phyloP scores from a whole-genome alignment of 139 green algal genomes.

The Micractinium sp. region DNA sequence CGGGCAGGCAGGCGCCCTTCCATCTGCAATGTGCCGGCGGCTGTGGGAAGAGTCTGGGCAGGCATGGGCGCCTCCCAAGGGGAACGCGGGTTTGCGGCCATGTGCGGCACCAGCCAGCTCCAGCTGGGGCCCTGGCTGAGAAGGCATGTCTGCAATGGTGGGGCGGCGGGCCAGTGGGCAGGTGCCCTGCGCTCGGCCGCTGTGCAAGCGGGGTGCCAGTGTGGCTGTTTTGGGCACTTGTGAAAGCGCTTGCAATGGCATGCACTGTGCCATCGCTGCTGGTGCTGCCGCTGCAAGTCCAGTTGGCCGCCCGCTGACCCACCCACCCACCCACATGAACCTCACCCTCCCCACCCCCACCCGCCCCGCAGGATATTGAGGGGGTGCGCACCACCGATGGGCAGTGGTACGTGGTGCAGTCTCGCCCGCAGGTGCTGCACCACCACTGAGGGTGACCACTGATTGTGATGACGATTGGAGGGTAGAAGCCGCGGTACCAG shows the following conservation, averaged over 20 bases:
- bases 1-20: too few relatives aligned
- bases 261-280: neutral
- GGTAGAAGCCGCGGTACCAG: too few relatives aligned
- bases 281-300: neutral
- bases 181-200: neutral
- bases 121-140: too few relatives aligned
- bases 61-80: too few relatives aligned
- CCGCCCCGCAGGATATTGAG: constrained; percentile 86
- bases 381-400: constrained; percentile 63
- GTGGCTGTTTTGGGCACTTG: neutral
- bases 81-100: too few relatives aligned
- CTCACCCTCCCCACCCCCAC: neutral
- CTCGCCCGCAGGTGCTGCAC: constrained; percentile 74
- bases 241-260: too few relatives aligned
- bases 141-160: too few relatives aligned
- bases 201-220: neutral
- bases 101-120: too few relatives aligned
- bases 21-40: too few relatives aligned
- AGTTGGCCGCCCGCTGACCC: too few relatives aligned
- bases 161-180: too few relatives aligned
- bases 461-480: neutral
- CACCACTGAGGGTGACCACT: neutral
- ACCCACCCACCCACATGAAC: neutral
- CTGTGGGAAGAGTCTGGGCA: too few relatives aligned
- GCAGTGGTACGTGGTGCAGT: constrained; percentile 79